A percentile compares a stretch with the other conserved stretches of the same genome.
phyloP scores from a whole-genome alignment of 805 yeast genomes.

The Tetrapisispora namnaoensis region DNA sequence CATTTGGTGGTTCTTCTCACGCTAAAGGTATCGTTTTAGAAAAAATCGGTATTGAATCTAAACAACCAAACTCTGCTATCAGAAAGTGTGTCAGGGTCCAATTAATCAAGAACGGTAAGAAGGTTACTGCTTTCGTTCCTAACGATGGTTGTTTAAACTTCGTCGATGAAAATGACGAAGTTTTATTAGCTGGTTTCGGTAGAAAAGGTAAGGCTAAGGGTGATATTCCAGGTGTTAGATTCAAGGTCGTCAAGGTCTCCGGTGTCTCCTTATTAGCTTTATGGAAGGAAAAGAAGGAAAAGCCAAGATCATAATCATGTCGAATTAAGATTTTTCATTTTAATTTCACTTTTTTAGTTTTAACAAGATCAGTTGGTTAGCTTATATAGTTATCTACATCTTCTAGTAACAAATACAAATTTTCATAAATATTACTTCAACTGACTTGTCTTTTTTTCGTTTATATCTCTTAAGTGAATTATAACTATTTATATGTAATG shows the following conservation, averaged over 20 bases:
- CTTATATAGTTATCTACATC: constrained; percentile 1
- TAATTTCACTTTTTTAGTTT: constrained; percentile 1
- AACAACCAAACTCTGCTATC: constrained; percentile 99
- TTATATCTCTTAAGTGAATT: no score
- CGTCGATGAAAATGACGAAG: constrained; percentile 99
- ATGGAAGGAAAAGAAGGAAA: constrained; percentile 99
- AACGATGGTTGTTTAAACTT: constrained; percentile 99
- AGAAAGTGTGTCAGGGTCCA: constrained; percentile 99
- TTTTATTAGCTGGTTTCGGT: constrained; percentile 99
- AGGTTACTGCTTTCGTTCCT: constrained; percentile 99
- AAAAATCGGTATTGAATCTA: constrained; percentile 99
- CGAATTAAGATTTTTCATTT: constrained; percentile 1
- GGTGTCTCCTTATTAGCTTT: constrained; percentile 99
- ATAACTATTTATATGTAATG: no score
- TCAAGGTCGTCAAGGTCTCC: constrained; percentile 99
- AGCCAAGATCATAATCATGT: constrained; percentile 86
- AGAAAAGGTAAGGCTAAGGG: constrained; percentile 99
- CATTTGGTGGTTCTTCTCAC: constrained; percentile 99
- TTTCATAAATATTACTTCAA: constrained; percentile 1
- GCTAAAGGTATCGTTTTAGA: constrained; percentile 99
- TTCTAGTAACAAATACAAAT: constrained; percentile 3
- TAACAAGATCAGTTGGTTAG: neutral
- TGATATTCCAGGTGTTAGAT: constrained; percentile 99
- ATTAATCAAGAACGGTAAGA: constrained; percentile 99
- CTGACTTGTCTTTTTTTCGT: neutral